These are phyloP conservation scores for Aspergillus thermomutatus DNA, from an alignment of 2,329 filamentous ascomycete species.

Conservation along the genomic window DNA sequence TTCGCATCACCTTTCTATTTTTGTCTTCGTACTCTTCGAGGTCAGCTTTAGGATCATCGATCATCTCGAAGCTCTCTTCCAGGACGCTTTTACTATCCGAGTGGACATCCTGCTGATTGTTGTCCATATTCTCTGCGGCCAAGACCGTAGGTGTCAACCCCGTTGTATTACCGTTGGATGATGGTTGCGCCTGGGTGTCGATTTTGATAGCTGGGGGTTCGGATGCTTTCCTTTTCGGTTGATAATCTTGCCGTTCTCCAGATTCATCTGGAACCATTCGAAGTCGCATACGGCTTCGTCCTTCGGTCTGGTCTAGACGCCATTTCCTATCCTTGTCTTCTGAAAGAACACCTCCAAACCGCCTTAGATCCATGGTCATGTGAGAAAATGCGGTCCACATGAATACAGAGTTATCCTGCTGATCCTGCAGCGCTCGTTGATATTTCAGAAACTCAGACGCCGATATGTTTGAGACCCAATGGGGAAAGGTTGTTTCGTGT, in stretches of 20 bases:
- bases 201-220: slow-evolving; percentile 47
- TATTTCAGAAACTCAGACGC: slow-evolving; percentile 88
- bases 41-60: slow-evolving; percentile 86
- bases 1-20: slow-evolving; percentile 95
- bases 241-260: slow-evolving; percentile 68
- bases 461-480: slow-evolving; percentile 96
- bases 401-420: slow-evolving; percentile 83
- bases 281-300: slow-evolving; percentile 89
- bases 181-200: slow-evolving; percentile 42
- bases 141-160: slow-evolving; percentile 32
- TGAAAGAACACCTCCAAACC: slow-evolving; percentile 78
- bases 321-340: slow-evolving; percentile 66
- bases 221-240: slow-evolving; percentile 74
- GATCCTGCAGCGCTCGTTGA: slow-evolving; percentile 83
- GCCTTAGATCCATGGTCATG: slow-evolving; percentile 72
- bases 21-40: slow-evolving; percentile 92
- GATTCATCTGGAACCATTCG: slow-evolving; percentile 77
- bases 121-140: slow-evolving; percentile 31
- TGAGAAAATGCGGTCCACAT: slow-evolving; percentile 71
- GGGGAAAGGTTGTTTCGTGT: slow-evolving; percentile 82
- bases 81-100: slow-evolving; percentile 44
- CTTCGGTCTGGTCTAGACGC: slow-evolving; percentile 94
- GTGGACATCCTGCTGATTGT: slow-evolving; percentile 28
- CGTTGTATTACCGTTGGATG: slow-evolving; percentile 42
- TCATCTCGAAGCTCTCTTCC: slow-evolving; percentile 93